Evolutionary conservation across 75 land plant species (phyloP).

Genomic region (Selaginella tamariscina): DNA sequence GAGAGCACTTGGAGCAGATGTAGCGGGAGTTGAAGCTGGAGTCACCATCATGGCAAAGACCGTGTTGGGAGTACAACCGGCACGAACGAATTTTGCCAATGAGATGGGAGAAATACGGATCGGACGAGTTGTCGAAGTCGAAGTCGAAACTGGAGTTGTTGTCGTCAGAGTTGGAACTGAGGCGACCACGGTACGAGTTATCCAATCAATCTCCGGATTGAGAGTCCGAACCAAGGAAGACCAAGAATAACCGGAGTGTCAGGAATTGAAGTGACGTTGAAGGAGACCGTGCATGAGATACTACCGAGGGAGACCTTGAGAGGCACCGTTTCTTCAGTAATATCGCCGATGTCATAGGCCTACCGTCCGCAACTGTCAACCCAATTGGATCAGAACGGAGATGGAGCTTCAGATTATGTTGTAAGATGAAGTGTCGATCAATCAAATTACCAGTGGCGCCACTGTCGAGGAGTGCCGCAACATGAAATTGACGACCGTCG

Average conservation of each 20-base stretch:
- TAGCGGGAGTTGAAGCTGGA: not conserved
- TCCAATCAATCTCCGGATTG: constrained; percentile 18
- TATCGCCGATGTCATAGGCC: constrained; percentile 11
- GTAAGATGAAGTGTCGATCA: constrained; percentile 8
- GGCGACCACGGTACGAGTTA: not conserved
- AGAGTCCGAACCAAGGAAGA: constrained; percentile 15
- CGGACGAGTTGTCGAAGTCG: not conserved
- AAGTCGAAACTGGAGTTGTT: not conserved
- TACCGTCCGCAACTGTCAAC: constrained; percentile 14
- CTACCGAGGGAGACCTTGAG: not conserved
- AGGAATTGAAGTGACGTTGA: constrained; percentile 19
- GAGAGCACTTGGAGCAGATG: constrained; percentile 3
- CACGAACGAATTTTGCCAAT: constrained; percentile 1
- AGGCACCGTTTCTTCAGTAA: constrained; percentile 13
- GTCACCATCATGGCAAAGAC: constrained; percentile 3
- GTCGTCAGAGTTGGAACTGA: constrained; percentile 3
- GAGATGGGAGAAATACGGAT: constrained; percentile 1
- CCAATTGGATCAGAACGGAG: not conserved
- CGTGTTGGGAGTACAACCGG: constrained; percentile 1
- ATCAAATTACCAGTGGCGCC: constrained; percentile 14
- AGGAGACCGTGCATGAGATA: constrained; percentile 3
- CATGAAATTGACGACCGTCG: constrained; percentile 10
- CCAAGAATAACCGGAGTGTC: constrained; percentile 20
- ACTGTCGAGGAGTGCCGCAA: constrained; percentile 14
- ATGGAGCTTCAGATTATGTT: not conserved